Evolutionary conservation across 2,329 filamentous ascomycete species (phyloP).

Genomic region (Xylariales sp.): DNA sequence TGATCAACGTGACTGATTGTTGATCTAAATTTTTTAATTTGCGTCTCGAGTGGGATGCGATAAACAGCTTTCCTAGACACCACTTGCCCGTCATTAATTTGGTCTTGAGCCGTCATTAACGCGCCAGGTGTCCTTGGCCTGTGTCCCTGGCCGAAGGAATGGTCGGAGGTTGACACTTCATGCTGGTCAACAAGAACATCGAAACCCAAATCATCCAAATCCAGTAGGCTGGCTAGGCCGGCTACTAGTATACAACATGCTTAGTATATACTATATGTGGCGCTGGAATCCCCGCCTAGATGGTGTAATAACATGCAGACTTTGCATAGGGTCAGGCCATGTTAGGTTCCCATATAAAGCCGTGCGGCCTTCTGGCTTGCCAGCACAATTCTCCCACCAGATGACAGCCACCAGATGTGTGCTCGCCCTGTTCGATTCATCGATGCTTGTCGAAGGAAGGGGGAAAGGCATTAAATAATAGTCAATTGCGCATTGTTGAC

Average conservation of each 20-base stretch:
- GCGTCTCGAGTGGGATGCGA: neutral
- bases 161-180: constrained; percentile 1
- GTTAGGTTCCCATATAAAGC: constrained; percentile 2
- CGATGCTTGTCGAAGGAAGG: neutral
- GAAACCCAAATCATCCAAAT: constrained; percentile 10
- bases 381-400: constrained; percentile 17
- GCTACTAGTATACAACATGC: neutral
- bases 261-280: constrained; percentile 2
- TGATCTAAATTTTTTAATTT: constrained; percentile 16
- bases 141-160: neutral
- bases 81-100: neutral
- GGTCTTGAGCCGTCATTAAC: neutral
- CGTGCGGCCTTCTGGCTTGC: constrained; percentile 13
- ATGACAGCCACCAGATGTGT: constrained; percentile 1
- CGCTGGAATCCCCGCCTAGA: constrained; percentile 12
- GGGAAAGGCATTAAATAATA: neutral
- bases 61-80: neutral
- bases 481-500: constrained; percentile 10
- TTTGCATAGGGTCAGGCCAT: neutral
- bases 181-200: neutral
- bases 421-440: constrained; percentile 2
- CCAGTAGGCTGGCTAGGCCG: constrained; percentile 12
- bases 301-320: neutral
- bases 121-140: constrained; percentile 7
- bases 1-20: constrained; percentile 12